Base-by-base conservation (phyloP, 495 filamentous ascomycete species). In the Podospora fimiseda region DNA sequence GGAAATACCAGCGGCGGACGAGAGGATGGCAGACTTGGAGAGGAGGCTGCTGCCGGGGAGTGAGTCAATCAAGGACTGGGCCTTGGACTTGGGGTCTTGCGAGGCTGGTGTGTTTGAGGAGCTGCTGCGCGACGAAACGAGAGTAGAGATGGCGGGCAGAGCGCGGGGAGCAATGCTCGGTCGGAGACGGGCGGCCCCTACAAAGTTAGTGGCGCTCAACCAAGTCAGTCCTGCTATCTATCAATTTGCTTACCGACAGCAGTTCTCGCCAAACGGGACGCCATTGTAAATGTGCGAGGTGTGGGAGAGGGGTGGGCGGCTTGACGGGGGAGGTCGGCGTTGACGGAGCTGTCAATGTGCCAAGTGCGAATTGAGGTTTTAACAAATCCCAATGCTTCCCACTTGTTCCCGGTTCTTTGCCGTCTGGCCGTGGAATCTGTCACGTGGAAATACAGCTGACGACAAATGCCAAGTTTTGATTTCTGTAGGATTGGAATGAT, bases 11-110 rank as follows among this genome's bases (percentile, higher is more conserved):
- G 94, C 89, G 52, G 84, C 85, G 53, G 89, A 90, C 62, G 93
- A 97, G 52, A 99, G 83, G 70, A 95, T 88, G 65, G 94, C 94
- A 57, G 89, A 90, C 83, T 97, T 99, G 70, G 89, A 90, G 70
- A 93, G 71, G 60, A 96, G 78, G 60, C 79, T 85, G 78, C 79
- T 88, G 62, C 91, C 87, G 60, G 90, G 88, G 42, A 99, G 76
- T 56, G 91, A 74, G 63, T 97, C 87, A 63, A 99, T 74, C 75
- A 99, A 86, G 27, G 89, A 94, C 77, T 96, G 87, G 37, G 94
- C 94, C 79, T 92, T 95, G 69, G 84, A 86, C 74, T 91, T 87
- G 64, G 94, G 91, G 56, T 95, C 89, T 70, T 86, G 27, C 27
- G 5, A 78, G 23, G 82, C 59, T 24, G 93, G 88, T 20, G 91